A percentile compares a stretch with the other conserved stretches of the same genome.
These are phyloP conservation scores for Plantago coronopus DNA, from an alignment of 305 asterid genomes.

Conservation along the genomic window DNA sequence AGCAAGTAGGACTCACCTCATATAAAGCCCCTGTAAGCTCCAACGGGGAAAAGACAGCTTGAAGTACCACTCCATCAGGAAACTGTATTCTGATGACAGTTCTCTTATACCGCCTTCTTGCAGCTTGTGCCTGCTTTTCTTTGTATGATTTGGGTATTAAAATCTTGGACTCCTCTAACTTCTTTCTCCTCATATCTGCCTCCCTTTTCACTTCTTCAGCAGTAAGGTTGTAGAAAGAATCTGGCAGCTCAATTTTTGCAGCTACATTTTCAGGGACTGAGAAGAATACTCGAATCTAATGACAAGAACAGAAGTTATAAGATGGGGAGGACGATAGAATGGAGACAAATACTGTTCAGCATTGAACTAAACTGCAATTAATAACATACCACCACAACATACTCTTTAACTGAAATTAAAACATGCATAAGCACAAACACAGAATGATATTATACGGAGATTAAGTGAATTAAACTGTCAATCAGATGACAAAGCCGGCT, in stretches of 20 bases:
- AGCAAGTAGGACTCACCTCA: slow-evolving; percentile 54
- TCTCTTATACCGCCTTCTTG: slow-evolving; percentile 58
- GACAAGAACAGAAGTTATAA: slow-evolving; percentile 11
- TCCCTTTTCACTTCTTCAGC: slow-evolving; percentile 76
- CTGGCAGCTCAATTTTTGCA: slow-evolving; percentile 78
- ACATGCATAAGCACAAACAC: too few relatives aligned
- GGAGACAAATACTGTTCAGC: neutral
- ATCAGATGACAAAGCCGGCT: too few relatives aligned
- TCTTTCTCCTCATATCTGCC: slow-evolving; percentile 67
- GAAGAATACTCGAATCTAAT: slow-evolving; percentile 75
- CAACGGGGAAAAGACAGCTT: slow-evolving; percentile 69
- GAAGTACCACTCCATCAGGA: slow-evolving; percentile 90
- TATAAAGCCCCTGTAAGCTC: slow-evolving; percentile 70
- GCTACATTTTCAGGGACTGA: slow-evolving; percentile 85
- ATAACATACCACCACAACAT: too few relatives aligned
- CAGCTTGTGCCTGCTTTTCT: slow-evolving; percentile 85
- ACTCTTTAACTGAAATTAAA: too few relatives aligned
- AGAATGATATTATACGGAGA: too few relatives aligned
- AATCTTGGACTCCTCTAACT: slow-evolving; percentile 80
- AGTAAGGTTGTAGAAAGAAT: slow-evolving; percentile 69
- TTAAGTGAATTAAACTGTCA: too few relatives aligned
- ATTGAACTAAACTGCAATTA: too few relatives aligned
- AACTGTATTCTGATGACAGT: slow-evolving; percentile 75
- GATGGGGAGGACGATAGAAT: neutral
- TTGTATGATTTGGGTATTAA: slow-evolving; percentile 81